Evolutionary conservation across 192 early-diverging fungal genomes (phyloP), one percentile per base, ranked within the genome.

Genomic region (Entophlyctis luteolus): DNA sequence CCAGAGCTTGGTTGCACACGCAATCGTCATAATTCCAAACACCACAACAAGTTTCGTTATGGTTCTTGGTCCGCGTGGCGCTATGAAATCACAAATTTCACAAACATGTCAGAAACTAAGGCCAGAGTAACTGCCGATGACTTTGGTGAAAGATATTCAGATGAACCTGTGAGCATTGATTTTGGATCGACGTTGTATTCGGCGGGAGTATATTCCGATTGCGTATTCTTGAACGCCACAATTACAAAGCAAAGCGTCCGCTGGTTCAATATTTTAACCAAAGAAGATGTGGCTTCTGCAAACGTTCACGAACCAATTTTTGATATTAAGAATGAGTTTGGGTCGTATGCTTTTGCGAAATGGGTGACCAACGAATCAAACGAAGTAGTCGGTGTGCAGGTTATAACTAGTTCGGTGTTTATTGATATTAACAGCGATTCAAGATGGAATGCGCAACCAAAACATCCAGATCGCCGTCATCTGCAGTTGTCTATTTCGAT

Each of bases 21-120:
- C 12, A 32, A 32, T 28, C 8, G 38, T 6, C 67, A 69, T 25
- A 29, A 33, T n/a, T 5, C 34, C 29, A 45, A 59, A 42, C 67
- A 69, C 34, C 67, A 69, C 47, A 69, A 69, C 38, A 48, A 59
- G 8, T 69, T 35, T 47, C 16, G 25, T 14, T 69, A 69, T 35
- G 45, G 38, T 1, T 18, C 22, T 16, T 69, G 42, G 28, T 59
- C n/a, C 45, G 32, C 42, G 20, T 69, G 67, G 67, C 25, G 38
- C 8, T 45, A 22, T 14, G 36, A n/a, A 23, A 59, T 69, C 56
- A 14, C 25, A 3, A 6, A 32, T 22, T 47, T 10, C 29, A 27
- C 29, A 57, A 3, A 23, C 2, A 54, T 31, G 16, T 6, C 5
- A 5, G 32, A 37, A 37, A 29, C 23, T 14, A 18, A 39, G 5